Conservation (phyloP, 352 stramenopile species). For the Pythium plurisporium region DNA sequence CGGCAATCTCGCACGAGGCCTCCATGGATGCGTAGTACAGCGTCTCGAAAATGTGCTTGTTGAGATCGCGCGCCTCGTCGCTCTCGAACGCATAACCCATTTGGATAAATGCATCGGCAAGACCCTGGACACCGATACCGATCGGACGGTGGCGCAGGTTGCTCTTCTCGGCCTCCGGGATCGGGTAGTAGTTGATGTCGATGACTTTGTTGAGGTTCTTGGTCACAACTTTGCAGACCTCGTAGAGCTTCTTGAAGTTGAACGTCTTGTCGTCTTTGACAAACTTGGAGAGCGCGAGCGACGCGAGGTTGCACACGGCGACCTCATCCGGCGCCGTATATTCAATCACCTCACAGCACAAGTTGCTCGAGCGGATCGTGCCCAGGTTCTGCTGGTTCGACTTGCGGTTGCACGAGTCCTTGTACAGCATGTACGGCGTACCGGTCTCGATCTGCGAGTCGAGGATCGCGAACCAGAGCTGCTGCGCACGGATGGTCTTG, state of each 20-base stretch:
- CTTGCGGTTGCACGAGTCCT: conserved; percentile 98
- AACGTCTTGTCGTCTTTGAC: conserved; percentile 83
- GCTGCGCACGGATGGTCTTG: conserved; percentile 95
- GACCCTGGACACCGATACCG: conserved; percentile 97
- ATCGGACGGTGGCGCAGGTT: conserved; percentile 99
- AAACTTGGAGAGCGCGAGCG: conserved; percentile 96
- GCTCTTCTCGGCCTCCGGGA: conserved; percentile 79
- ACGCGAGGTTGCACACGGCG: conserved; percentile 99
- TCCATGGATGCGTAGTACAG: conserved; percentile 98
- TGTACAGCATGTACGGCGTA: conserved; percentile 99
- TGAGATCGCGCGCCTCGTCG: conserved; percentile 86
- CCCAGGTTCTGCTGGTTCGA: conserved; percentile 99
- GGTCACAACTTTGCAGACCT: conserved; percentile 96
- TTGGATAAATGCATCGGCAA: conserved; percentile 97
- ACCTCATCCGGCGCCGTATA: conserved; percentile 98
- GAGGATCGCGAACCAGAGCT: conserved; percentile 98
- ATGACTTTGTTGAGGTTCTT: conserved; percentile 99
- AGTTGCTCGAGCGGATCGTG: conserved; percentile 98
- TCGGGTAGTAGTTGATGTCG: conserved; percentile 99
- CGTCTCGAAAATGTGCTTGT: conserved; percentile 99
- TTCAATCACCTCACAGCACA: conserved; percentile 99
- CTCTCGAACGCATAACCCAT: conserved; percentile 97
- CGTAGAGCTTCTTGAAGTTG: conserved; percentile 95
- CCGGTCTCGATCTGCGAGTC: conserved; percentile 99
- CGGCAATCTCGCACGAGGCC: conserved; percentile 94